Evolutionary conservation across 768 basidiomycete species (phyloP).

Genomic region (Leccinum disarticulatum): DNA sequence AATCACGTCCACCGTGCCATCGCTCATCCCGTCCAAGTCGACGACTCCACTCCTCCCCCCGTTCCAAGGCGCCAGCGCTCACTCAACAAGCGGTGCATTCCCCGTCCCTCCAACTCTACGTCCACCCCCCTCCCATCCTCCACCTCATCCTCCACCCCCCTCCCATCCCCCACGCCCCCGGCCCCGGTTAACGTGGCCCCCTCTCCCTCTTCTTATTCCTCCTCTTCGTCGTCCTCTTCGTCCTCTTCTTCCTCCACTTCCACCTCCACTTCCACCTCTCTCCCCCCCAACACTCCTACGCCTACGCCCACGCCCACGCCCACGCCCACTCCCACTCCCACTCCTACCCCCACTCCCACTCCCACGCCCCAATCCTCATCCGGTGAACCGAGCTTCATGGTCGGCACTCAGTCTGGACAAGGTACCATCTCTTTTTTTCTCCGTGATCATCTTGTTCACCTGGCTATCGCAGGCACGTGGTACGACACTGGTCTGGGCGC

Average conservation of each 20-base stretch:
- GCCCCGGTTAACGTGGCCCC: conserved; percentile 26
- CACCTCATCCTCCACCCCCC: not conserved
- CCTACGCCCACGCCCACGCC: not conserved
- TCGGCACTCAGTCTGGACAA: conserved; percentile 51
- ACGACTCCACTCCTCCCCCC: not conserved
- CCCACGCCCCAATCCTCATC: conserved; percentile 11
- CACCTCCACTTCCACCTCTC: not conserved
- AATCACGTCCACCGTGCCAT: conserved; percentile 23
- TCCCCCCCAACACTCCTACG: not conserved
- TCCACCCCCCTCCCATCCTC: not conserved
- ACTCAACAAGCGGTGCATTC: conserved; percentile 27
- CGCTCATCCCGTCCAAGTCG: not conserved
- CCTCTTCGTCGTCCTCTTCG: not conserved
- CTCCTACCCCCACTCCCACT: not conserved
- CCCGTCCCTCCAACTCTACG: conserved; percentile 20
- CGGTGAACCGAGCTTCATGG: conserved; percentile 40
- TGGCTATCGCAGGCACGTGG: conserved; percentile 30
- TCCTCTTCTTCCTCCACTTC: not conserved
- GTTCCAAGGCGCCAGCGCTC: conserved; percentile 25
- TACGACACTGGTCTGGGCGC: conserved; percentile 40
- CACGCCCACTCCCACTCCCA: not conserved
- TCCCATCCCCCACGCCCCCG: not conserved
- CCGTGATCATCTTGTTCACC: not conserved
- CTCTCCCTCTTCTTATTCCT: not conserved
- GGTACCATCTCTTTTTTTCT: conserved; percentile 27